Conservation (phyloP, 805 yeast species). For the Candida corydali region DNA sequence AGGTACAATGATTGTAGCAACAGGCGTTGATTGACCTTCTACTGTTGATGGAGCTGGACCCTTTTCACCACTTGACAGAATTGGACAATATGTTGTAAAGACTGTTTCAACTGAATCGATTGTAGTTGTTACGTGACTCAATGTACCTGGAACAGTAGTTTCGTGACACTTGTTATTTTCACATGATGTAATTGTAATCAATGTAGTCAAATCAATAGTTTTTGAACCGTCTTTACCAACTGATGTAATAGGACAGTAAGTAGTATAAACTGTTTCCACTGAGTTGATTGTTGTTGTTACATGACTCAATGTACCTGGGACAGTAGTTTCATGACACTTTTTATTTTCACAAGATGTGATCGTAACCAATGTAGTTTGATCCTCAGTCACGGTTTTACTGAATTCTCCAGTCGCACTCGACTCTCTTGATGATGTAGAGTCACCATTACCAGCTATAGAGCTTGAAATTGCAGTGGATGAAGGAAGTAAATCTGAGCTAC, state of each 20-base stretch:
- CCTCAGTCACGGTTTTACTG: constrained; percentile 13
- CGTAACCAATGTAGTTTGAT: constrained; percentile 25
- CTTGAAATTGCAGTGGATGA: constrained; percentile 1
- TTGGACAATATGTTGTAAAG: background rate
- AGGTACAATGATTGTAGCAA: background rate
- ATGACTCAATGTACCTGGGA: constrained; percentile 31
- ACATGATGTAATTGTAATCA: constrained; percentile 13
- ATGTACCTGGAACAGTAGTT: background rate
- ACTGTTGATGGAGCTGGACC: background rate
- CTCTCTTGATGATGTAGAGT: too few relatives aligned
- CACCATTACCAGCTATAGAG: background rate
- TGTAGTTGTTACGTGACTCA: background rate
- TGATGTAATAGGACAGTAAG: constrained; percentile 31
- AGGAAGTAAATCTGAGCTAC: background rate
- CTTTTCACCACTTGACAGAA: background rate
- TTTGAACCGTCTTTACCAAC: constrained; percentile 2
- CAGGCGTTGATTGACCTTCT: background rate
- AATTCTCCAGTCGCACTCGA: too few relatives aligned
- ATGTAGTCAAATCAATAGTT: constrained; percentile 1
- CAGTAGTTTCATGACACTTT: constrained; percentile 23
- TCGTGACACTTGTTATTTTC: background rate
- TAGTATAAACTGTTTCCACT: constrained; percentile 29
- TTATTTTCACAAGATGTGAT: constrained; percentile 33
- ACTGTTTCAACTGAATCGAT: background rate
- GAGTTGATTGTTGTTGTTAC: constrained; percentile 19